These are phyloP conservation scores for Hirsutella minnesotensis DNA, from an alignment of 2,329 filamentous ascomycete genomes.

Conservation along the genomic window DNA sequence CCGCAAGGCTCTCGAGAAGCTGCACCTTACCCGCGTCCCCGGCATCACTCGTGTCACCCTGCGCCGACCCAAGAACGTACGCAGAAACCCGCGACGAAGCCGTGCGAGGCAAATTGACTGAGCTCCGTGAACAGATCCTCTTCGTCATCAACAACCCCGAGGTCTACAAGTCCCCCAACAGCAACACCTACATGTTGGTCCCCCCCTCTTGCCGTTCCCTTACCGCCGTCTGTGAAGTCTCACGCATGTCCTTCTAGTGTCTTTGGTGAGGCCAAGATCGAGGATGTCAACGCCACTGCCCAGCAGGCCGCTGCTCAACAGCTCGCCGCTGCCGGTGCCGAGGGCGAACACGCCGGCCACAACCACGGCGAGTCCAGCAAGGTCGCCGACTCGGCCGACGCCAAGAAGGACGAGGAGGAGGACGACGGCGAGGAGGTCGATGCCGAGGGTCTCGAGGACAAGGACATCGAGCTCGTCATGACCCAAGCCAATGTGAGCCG, in stretches of 20 bases:
- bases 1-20: constrained; percentile 97
- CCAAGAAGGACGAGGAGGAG: constrained; percentile 72
- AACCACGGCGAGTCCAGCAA: constrained; percentile 58
- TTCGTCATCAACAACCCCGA: constrained; percentile 99
- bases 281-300: constrained; percentile 97
- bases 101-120: background rate
- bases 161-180: constrained; percentile 98
- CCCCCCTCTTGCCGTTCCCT: constrained; percentile 7
- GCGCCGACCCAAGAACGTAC: constrained; percentile 96
- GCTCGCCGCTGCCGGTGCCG: constrained; percentile 60
- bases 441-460: constrained; percentile 86
- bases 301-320: constrained; percentile 84
- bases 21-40: constrained; percentile 89
- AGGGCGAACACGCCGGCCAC: constrained; percentile 60
- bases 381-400: constrained; percentile 48
- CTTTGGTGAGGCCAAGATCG: constrained; percentile 99
- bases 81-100: constrained; percentile 26
- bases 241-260: constrained; percentile 46
- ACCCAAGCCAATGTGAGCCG: constrained; percentile 91
- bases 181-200: constrained; percentile 98
- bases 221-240: background rate
- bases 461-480: constrained; percentile 99
- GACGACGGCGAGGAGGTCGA: constrained; percentile 95
- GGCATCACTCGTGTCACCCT: constrained; percentile 98
- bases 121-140: constrained; percentile 57